Conservation (phyloP, 2,329 filamentous ascomycete species). For the Pseudogymnoascus sp. region DNA sequence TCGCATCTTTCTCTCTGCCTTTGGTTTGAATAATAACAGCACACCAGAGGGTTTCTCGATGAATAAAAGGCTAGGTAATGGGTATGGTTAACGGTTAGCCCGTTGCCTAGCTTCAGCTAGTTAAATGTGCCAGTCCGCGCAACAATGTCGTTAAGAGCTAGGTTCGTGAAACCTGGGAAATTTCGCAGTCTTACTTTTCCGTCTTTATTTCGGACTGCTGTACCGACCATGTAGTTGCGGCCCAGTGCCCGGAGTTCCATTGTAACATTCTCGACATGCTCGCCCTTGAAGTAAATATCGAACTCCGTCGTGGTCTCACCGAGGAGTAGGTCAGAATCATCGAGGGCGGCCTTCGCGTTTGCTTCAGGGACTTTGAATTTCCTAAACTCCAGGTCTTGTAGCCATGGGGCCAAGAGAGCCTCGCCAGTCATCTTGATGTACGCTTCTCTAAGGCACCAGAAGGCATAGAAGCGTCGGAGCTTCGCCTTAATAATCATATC, state of each 20-base stretch:
- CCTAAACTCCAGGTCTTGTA: conserved; percentile 60
- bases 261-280: conserved; percentile 20
- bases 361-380: conserved; percentile 35
- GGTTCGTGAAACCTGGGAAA: background rate
- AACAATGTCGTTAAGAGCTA: background rate
- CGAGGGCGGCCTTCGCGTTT: conserved; percentile 7
- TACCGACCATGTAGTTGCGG: conserved; percentile 24
- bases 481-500: conserved; percentile 45
- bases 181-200: background rate
- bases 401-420: conserved; percentile 65
- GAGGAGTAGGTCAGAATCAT: conserved; percentile 13
- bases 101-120: background rate
- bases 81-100: background rate
- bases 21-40: background rate
- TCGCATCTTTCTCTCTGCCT: background rate
- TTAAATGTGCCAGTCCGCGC: background rate
- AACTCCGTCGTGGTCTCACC: conserved; percentile 18
- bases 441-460: conserved; percentile 72
- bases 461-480: conserved; percentile 63
- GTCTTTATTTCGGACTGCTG: conserved; percentile 14
- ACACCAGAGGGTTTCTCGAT: background rate
- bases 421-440: conserved; percentile 80
- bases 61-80: background rate
- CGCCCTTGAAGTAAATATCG: conserved; percentile 20
- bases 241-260: conserved; percentile 24